A percentile compares a stretch with the other conserved stretches of the same genome.
Conservation (phyloP, 768 basidiomycete genomes). For the Fomitopsis serialis region DNA sequence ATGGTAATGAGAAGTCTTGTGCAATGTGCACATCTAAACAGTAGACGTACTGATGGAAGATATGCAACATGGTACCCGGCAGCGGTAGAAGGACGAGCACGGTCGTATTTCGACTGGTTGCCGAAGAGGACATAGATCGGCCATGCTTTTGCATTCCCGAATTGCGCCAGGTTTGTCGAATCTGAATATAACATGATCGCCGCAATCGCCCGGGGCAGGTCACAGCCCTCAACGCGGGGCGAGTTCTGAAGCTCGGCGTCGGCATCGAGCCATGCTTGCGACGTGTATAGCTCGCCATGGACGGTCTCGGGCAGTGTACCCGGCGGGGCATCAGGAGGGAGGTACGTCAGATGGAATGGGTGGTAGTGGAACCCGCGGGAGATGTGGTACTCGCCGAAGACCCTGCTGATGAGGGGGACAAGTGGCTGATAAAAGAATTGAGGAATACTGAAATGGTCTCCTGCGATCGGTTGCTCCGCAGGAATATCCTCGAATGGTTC, state of each 20-base stretch:
- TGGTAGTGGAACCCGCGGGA: constrained; percentile 6
- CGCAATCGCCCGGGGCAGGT: constrained; percentile 14
- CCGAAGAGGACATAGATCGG: constrained; percentile 35
- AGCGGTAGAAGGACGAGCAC: no score
- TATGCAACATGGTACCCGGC: no score
- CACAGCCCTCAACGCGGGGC: constrained; percentile 13
- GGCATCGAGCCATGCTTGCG: constrained; percentile 10
- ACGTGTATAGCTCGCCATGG: constrained; percentile 12
- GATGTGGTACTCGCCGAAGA: not conserved
- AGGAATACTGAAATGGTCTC: constrained; percentile 24
- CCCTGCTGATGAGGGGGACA: constrained; percentile 1
- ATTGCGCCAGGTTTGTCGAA: constrained; percentile 24
- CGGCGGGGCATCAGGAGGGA: not conserved
- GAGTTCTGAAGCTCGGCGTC: constrained; percentile 9
- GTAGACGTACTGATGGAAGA: no score
- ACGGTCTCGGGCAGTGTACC: constrained; percentile 2
- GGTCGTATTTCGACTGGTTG: constrained; percentile 37
- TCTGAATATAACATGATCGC: constrained; percentile 29
- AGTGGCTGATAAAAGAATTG: constrained; percentile 24
- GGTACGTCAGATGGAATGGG: constrained; percentile 2
- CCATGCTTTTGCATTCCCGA: constrained; percentile 29
- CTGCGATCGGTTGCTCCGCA: constrained; percentile 14
- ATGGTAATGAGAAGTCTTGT: no score
- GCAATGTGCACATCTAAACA: no score
- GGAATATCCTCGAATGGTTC: not conserved